Percentiles rank a stretch among this genome's conserved stretches.
These are phyloP conservation scores for Trichoderma sp. DNA, from an alignment of 2,329 filamentous ascomycete genomes.

Conservation along the genomic window DNA sequence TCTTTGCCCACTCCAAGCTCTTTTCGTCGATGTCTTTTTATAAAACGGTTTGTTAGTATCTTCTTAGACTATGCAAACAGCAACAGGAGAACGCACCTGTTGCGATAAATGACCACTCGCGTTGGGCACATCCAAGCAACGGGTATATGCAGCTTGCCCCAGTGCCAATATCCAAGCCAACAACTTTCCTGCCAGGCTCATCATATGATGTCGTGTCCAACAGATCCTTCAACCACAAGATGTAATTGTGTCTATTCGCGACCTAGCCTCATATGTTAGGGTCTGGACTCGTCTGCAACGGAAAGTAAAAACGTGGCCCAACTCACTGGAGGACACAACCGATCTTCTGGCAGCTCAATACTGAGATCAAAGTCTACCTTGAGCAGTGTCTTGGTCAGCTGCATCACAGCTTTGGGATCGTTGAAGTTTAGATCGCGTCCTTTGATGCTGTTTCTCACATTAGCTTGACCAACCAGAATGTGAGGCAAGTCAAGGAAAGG, in stretches of 20 bases:
- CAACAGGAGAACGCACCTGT: conserved; percentile 44
- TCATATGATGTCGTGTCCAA: conserved; percentile 68
- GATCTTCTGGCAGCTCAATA: conserved; percentile 70
- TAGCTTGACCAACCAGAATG: not conserved
- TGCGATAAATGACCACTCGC: conserved; percentile 71
- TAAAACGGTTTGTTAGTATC: not conserved
- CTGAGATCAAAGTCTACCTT: conserved; percentile 70
- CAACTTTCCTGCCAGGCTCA: conserved; percentile 47
- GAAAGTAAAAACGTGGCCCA: not conserved
- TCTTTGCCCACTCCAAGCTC: conserved; percentile 63
- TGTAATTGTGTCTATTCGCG: conserved; percentile 76
- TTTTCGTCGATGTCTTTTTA: conserved; percentile 69
- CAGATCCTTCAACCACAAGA: conserved; percentile 82
- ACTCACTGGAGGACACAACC: conserved; percentile 80
- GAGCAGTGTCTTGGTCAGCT: conserved; percentile 76
- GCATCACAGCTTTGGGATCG: conserved; percentile 73
- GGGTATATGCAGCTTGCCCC: conserved; percentile 92
- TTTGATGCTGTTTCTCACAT: conserved; percentile 25
- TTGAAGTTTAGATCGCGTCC: conserved; percentile 71
- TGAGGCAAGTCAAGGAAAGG: conserved; percentile 12
- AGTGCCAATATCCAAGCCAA: conserved; percentile 83
- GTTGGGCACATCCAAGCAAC: conserved; percentile 69
- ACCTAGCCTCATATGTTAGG: conserved; percentile 39
- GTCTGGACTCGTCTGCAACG: not conserved
- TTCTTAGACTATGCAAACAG: not conserved